phyloP scores from a whole-genome alignment of 2,329 filamentous ascomycete species.

The Diaporthe sp. region DNA sequence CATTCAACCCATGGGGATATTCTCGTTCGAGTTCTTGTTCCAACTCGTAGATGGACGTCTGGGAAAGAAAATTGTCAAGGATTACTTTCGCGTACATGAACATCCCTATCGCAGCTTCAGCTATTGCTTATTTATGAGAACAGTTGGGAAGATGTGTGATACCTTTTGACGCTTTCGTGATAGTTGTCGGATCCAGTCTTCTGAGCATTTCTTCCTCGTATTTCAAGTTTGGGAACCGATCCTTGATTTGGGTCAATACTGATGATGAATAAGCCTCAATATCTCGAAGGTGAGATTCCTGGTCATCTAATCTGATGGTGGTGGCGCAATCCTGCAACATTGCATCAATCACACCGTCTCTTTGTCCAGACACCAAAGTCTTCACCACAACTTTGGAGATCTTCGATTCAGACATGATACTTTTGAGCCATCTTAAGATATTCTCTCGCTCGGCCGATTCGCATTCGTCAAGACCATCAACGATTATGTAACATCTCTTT shows the following conservation, averaged over 20 bases:
- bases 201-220: not conserved
- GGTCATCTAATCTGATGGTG: not conserved
- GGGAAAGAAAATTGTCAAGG: not conserved
- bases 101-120: not conserved
- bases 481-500: not conserved
- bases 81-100: not conserved
- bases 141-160: not conserved
- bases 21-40: not conserved
- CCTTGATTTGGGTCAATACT: not conserved
- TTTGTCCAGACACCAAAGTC: not conserved
- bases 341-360: not conserved
- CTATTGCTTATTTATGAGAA: not conserved
- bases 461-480: not conserved
- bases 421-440: not conserved
- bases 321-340: not conserved
- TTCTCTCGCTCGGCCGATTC: not conserved
- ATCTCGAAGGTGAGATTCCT: not conserved
- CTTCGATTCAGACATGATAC: not conserved
- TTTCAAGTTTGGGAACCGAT: not conserved
- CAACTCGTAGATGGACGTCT: not conserved
- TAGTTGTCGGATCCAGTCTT: not conserved
- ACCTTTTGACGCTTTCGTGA: not conserved
- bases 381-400: not conserved
- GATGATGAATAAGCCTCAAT: not conserved
- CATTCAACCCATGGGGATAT: not conserved